Evolutionary conservation across 2,329 filamentous ascomycete species (phyloP), one percentile per base, ranked within the genome.

Genomic region (Dactylellina haptotyla): DNA sequence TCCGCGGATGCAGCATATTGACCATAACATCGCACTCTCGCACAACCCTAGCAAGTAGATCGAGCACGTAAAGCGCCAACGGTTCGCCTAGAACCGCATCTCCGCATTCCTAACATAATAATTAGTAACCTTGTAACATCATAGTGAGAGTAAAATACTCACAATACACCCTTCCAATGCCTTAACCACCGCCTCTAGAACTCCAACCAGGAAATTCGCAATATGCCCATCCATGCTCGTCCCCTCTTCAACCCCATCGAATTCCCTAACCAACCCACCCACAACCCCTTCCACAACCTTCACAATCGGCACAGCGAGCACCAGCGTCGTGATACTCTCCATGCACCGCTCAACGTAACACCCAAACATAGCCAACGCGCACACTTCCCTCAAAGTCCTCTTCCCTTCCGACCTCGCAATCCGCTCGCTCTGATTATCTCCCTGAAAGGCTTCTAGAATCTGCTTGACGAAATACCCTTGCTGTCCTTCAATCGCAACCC

Each of bases 401-500:
- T 46, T 37, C 8, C 69, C 61, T 23, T 23, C 23, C 1, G 23
- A 53, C 18, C 32, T 23, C n/a, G 43, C 54, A 10, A 46, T 56
- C n/a, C 56, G 48, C 37, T 62, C 57, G 12, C 61, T 32, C 14
- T 18, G 23, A 32, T 51, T 34, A 12, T 66, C 41, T 2, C 46
- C 54, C 30, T 75, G 58, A 53, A 75, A 69, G 2, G 86, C 85
- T 0, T 81, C 81, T 39, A 81, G 80, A 3, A 88, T 79, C 76
- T 89, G 87, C 8, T 82, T 80, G 57, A 84, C 81, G 6, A 89
- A 82, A 76, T 87, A 87, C 0, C 75, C 75, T 75, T 88, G 87
- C 74, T 87, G 83, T n/a, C 82, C 81, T 64, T 88, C 87, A 4
- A 85, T 79, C 1, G 85, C 85, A 0, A 87, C 86, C 62, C 86